Percentiles rank a stretch among this genome's conserved stretches.
These are phyloP conservation scores for Arxiozyma heterogenica DNA, from an alignment of 1,139 yeast species.

Conservation along the genomic window DNA sequence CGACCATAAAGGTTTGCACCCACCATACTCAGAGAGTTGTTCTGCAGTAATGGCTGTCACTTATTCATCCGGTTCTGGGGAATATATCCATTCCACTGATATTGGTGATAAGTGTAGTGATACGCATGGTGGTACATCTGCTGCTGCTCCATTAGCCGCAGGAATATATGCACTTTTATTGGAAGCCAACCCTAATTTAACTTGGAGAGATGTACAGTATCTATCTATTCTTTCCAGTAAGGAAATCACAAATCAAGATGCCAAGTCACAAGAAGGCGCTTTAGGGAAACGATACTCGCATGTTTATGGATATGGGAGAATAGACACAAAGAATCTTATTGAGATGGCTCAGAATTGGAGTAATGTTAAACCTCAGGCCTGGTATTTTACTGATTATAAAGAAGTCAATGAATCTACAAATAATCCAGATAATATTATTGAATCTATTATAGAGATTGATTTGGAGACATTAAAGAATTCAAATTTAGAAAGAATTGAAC, in stretches of 20 bases:
- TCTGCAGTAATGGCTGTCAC: slow-evolving; percentile 96
- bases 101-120: slow-evolving; percentile 61
- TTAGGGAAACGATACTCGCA: slow-evolving; percentile 65
- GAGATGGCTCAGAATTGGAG: slow-evolving; percentile 69
- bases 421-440: slow-evolving; percentile 27
- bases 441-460: slow-evolving; percentile 41
- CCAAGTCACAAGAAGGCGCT: slow-evolving; percentile 54
- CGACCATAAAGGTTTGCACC: slow-evolving; percentile 77
- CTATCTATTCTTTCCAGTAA: slow-evolving; percentile 65
- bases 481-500: slow-evolving; percentile 71
- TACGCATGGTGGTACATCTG: slow-evolving; percentile 92
- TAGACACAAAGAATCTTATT: slow-evolving; percentile 75
- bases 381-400: slow-evolving; percentile 45
- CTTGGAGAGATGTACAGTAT: slow-evolving; percentile 96
- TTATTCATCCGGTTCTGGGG: slow-evolving; percentile 85
- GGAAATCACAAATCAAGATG: slow-evolving; percentile 59
- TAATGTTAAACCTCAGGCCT: slow-evolving; percentile 82
- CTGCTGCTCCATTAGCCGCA: slow-evolving; percentile 98
- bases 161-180: slow-evolving; percentile 81
- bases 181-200: slow-evolving; percentile 71
- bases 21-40: slow-evolving; percentile 85
- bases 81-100: slow-evolving; percentile 87
- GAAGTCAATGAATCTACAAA: slow-evolving; percentile 24
- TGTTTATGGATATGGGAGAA: slow-evolving; percentile 84
- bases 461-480: slow-evolving; percentile 42